These are phyloP conservation scores for Candolleomyces aberdarensis DNA, from an alignment of 768 basidiomycete species.

Conservation along the genomic window DNA sequence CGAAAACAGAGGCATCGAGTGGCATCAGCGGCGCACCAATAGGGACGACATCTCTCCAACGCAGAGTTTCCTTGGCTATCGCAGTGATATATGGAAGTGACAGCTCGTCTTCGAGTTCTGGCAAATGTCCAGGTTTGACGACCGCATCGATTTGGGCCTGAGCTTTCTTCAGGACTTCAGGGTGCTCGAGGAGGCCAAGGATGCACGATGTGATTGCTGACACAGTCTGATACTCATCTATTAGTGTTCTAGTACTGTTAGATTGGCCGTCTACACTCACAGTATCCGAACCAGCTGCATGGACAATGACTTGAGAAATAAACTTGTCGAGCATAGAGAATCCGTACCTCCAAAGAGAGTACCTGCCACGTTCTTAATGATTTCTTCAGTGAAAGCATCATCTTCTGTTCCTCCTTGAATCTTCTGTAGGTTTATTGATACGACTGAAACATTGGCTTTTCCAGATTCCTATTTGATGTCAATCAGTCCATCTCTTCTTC, in stretches of 20 bases:
- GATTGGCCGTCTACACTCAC: constrained; percentile 2
- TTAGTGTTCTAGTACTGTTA: too few relatives aligned
- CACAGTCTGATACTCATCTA: constrained; percentile 1
- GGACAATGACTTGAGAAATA: background rate
- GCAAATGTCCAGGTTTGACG: constrained; percentile 26
- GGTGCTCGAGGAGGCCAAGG: constrained; percentile 11
- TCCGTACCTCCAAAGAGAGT: constrained; percentile 21
- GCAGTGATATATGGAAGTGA: constrained; percentile 29
- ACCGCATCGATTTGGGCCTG: constrained; percentile 33
- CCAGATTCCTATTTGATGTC: constrained; percentile 13
- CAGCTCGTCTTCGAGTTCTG: constrained; percentile 25
- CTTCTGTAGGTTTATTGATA: constrained; percentile 11
- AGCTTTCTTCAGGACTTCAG: constrained; percentile 23
- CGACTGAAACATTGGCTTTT: constrained; percentile 13
- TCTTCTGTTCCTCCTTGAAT: constrained; percentile 8
- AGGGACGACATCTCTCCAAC: constrained; percentile 24
- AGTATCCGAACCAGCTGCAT: constrained; percentile 18
- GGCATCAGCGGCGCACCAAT: constrained; percentile 15
- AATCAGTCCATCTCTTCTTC: background rate
- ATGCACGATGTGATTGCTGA: constrained; percentile 10
- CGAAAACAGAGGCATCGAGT: background rate
- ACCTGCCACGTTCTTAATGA: constrained; percentile 20
- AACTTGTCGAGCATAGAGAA: background rate
- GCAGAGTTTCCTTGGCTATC: constrained; percentile 25
- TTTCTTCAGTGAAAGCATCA: constrained; percentile 12